These are phyloP conservation scores for Malassezia obtusa DNA, from an alignment of 1,284 basidiomycete genomes.

Conservation along the genomic window DNA sequence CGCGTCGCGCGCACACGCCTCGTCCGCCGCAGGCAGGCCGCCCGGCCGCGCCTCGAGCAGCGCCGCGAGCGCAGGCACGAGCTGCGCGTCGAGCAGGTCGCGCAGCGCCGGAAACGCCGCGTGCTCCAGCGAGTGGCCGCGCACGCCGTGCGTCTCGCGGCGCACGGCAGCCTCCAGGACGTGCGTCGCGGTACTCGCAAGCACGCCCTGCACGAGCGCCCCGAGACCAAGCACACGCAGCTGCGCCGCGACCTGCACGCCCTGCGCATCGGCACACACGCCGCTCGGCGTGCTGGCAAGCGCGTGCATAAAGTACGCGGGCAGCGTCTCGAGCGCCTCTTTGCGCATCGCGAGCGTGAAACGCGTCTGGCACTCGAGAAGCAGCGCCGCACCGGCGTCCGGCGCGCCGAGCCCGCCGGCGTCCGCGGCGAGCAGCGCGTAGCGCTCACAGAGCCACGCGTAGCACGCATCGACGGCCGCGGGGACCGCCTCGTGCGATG, in stretches of 20 bases:
- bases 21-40: not conserved
- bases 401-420: not conserved
- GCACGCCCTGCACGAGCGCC: conserved; percentile 8
- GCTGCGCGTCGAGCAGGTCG: conserved; percentile 3
- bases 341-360: conserved; percentile 3
- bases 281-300: not conserved
- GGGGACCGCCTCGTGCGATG: not conserved
- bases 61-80: conserved; percentile 8
- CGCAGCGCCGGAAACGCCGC: conserved; percentile 6
- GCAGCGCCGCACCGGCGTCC: not conserved
- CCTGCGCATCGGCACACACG: not conserved
- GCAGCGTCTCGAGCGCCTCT: conserved; percentile 1
- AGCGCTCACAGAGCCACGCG: conserved; percentile 7
- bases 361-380: conserved; percentile 4
- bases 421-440: not conserved
- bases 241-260: conserved; percentile 12
- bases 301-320: not conserved
- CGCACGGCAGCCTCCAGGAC: conserved; percentile 5
- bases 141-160: not conserved
- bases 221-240: conserved; percentile 13
- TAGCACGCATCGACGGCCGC: not conserved
- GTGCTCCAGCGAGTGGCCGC: not conserved
- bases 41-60: conserved; percentile 8
- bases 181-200: conserved; percentile 4
- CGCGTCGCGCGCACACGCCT: not conserved